Base-by-base conservation (phyloP, 768 basidiomycete genomes). In the Suillus spraguei region DNA sequence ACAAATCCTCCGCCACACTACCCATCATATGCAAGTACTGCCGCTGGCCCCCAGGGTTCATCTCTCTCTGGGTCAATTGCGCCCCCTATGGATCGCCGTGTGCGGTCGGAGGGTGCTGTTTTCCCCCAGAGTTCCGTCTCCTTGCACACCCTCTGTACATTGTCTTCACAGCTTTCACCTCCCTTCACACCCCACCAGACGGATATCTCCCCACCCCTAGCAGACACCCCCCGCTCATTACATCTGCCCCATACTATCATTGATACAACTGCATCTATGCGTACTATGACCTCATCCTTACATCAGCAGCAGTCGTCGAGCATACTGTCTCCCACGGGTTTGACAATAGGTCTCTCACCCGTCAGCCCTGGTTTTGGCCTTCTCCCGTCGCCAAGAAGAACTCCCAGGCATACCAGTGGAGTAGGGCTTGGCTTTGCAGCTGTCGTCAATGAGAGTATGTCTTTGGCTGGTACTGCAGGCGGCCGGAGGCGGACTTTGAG, bases 311-410 rank as follows among this genome's bases (percentile, higher is more conserved):
- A 42, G 32, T 46, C 35, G 20, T 44, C 46, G 32, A 62, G 62
- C 44, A 58, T 56, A 35, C 44, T 65, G 20, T 47, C 64, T 22
- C 64, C 64, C 9, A 66, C 70, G 5, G 91, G 89, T 8, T 87
- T 92, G 76, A 87, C 88, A 67, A 91, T 92, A 66, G 91, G 91
- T 5, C 70, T 92, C 46, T 90, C 89, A 32, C 88, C 91, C 17
- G 77, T 88, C 61, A 90, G 88, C 68, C 91, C 91, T 38, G 91
- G 91, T n/a, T 92, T 92, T 67, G 80, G 82, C n/a, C 81, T 90
- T 53, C 79, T 86, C 60, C 88, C 88, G 24, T 73, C 77, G 54
- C 82, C 84, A 66, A 75, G 86, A 67, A 76, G 83, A 65, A 62
- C 47, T 28, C 39, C 64, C 4, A 74, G 85, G 66, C 74, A 80